phyloP scores from a whole-genome alignment of 1,139 yeast genomes.

The Taphrina deformans region DNA sequence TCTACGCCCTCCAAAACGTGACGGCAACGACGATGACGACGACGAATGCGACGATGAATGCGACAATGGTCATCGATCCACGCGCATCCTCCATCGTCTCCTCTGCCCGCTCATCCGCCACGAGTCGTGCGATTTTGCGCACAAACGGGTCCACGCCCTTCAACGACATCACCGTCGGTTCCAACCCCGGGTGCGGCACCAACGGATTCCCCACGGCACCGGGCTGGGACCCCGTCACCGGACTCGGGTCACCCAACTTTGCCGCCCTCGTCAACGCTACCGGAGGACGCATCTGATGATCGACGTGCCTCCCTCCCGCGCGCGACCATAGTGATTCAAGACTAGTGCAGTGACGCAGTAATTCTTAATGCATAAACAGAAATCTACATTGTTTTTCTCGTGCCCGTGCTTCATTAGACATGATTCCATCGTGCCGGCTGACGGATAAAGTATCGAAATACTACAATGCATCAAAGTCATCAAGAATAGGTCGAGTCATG shows the following conservation, averaged over 20 bases:
- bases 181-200: constrained; percentile 30
- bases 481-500: too few species aligned
- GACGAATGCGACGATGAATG: background rate
- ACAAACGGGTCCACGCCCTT: constrained; percentile 5
- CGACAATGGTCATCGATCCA: background rate
- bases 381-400: too few species aligned
- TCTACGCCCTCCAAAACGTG: constrained; percentile 9
- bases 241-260: constrained; percentile 26
- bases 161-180: constrained; percentile 14
- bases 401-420: too few species aligned
- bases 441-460: too few species aligned
- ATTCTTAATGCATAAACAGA: too few species aligned
- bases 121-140: background rate
- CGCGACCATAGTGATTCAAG: too few species aligned
- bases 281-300: background rate
- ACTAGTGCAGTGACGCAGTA: too few species aligned
- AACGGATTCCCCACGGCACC: constrained; percentile 11
- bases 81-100: background rate
- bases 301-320: too few species aligned
- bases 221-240: constrained; percentile 32
- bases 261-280: constrained; percentile 12
- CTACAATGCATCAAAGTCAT: too few species aligned
- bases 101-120: background rate
- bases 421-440: too few species aligned
- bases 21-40: background rate